Base-by-base conservation (phyloP, 192 early-diverging fungal species). In the Coemansia sp. region DNA sequence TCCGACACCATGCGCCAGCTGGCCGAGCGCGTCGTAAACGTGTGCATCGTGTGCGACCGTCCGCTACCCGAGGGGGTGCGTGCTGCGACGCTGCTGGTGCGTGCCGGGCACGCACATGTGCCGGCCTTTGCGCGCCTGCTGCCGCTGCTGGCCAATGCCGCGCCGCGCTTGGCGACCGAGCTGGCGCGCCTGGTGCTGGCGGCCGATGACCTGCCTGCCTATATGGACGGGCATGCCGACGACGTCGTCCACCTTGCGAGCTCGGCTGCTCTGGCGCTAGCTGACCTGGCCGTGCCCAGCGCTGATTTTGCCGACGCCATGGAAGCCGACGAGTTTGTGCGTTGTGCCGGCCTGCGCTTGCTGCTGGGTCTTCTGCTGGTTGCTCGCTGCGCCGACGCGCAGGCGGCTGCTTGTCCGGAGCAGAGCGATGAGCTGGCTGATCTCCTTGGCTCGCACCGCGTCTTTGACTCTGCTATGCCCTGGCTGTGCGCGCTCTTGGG, bases 401-500 rank as follows among this genome's bases (percentile, higher is more conserved):
- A 49, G 13, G 30, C 8, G 1, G 43, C 23, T 6, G 29, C 13
- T 3, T 57, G 63, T 17, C 14, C 15, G 4, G 35, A 43, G 22
- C 39, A 25, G 8, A 33, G 47, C 33, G 72, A 68, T 23, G 45
- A 46, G 35, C 36, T 76, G 42, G 17, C 62, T 0, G 72, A 63
- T 27, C 30, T 26, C 19, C 33, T 76, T 5, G 31, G 39, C 18
- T 21, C 32, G 19, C 26, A 43, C 8, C 45, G 42, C 25, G 57
- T 51, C 0, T 42, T 76, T 14, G 61, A 61, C 8, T 37, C 41
- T 17, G 72, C 72, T 0, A 56, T 76, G 62, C 72, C 72, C n/a
- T 68, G 65, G 72, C 43, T 65, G 26, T 76, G 65, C 17, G 72
- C 52, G 1, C 51, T 68, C 39, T 53, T 76, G 17, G 66, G 72